Evolutionary conservation across 139 green algal species (phyloP).

Genomic region (Penium margaritaceum): DNA sequence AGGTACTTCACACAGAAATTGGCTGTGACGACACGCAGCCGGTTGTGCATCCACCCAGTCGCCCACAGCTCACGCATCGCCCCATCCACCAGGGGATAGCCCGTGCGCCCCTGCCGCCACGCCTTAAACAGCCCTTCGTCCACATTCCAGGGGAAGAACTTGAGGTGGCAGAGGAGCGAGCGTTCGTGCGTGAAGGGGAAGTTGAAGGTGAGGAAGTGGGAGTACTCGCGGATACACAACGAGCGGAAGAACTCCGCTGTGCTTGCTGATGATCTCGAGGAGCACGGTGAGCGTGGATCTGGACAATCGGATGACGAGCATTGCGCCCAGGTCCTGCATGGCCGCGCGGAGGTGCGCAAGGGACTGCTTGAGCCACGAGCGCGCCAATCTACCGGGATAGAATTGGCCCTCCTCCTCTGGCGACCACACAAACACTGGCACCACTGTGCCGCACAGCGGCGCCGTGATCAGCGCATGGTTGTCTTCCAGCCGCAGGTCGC

Average conservation of each 20-base stretch:
- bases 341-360: slow-evolving; percentile 53
- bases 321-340: slow-evolving; percentile 63
- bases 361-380: slow-evolving; percentile 51
- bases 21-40: slow-evolving; percentile 61
- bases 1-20: slow-evolving; percentile 80
- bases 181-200: slow-evolving; percentile 80
- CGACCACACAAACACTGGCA: slow-evolving; percentile 80
- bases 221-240: slow-evolving; percentile 78
- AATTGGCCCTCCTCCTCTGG: slow-evolving; percentile 92
- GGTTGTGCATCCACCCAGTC: slow-evolving; percentile 75
- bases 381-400: slow-evolving; percentile 61
- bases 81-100: slow-evolving; percentile 73
- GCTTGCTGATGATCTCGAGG: slow-evolving; percentile 55
- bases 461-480: slow-evolving; percentile 47
- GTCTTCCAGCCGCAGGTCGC: slow-evolving; percentile 41
- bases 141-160: slow-evolving; percentile 67
- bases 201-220: slow-evolving; percentile 76
- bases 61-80: slow-evolving; percentile 76
- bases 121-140: slow-evolving; percentile 59
- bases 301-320: slow-evolving; percentile 59
- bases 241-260: slow-evolving; percentile 79
- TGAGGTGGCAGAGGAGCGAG: slow-evolving; percentile 74
- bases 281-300: slow-evolving; percentile 56
- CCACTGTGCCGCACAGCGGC: slow-evolving; percentile 17
- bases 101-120: slow-evolving; percentile 69